Evolutionary conservation across 371 early-diverging fungal genomes (phyloP), one percentile per base, ranked within the genome.

Genomic region (Blakeslea trispora): DNA sequence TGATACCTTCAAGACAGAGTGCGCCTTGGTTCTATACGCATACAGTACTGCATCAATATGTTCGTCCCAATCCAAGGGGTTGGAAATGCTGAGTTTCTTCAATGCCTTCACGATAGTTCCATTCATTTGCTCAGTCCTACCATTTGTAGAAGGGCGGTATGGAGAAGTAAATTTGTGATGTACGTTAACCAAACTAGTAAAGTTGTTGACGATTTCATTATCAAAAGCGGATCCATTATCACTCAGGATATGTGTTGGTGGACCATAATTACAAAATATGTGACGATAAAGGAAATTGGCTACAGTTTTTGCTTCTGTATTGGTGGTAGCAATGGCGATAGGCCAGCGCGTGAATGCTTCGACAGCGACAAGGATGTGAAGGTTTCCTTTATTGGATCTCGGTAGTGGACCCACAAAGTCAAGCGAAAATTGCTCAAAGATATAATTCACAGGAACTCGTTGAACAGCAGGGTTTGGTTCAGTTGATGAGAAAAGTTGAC

Each of bases 261-360:
- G 58, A 0, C 81, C 75, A 45, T 61, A 71, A 0, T 28, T 18
- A 5, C 53, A 22, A n/a, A 76, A 57, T 14, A 81, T 58, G 0
- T 72, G 63, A 11, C 73, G 42, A 22, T 72, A 72, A 0, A 81
- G 22, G 54, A 79, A 77, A 1, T 50, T 32, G 11, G 68, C 72
- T 10, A 76, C 68, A 0, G 60, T 55, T 5, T 54, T 50, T 11
- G 59, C 66, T 1, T 63, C 55, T 1, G 69, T 63, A 11, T 50
- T 49, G 7, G 56, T 60, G 19, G 77, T 19, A 4, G 80, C 73
- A 17, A 22, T 53, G 0, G 79, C 76, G 9, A 75, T 46, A 0
- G 70, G 63, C 77, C 79, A 80, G 37, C 63, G 61, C 0, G 77
- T 75, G 0, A 61, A 50, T 39, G 72, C 53, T 39, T 84, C 84